Base-by-base conservation (phyloP, 1,139 yeast species). In the Yamadazyma songkhlaensis region DNA sequence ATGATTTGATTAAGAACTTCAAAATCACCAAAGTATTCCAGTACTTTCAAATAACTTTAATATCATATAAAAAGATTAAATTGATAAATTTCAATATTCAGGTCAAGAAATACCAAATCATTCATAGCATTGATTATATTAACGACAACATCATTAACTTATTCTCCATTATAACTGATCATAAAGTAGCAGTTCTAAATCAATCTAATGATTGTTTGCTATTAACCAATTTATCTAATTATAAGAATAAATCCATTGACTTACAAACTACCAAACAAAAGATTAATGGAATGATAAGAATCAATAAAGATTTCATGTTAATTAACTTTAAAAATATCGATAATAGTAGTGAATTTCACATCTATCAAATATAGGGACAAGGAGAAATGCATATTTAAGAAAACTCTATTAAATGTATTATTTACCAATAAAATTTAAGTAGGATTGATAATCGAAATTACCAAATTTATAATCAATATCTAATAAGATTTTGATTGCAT, bases 391-490 rank as follows among this genome's bases (percentile, higher is more conserved):
- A 27, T 27, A n/a, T 17, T 17, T 27, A 27, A 6, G 10, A 27
- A 13, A 13, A 11, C 14, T 11, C 17, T 27, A n/a, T 27, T 27
- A 13, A 27, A 11, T 13, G 10, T 9, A 10, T 29, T 33, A 33
- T 21, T 48, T 48, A 13, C 52, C 64, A 43, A 75, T 69, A 49
- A 72, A 79, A 51, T 69, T 69, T 45, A 62, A 55, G 55, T 80
- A 79, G 33, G 79, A 72, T 35, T 63, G 62, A 48, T 67, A 66
- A 53, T 76, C 70, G 59, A 80, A 79, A 53, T 69, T 69, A 31
- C 80, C 76, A 53, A 80, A 79, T 55, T 77, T 79, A 56, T 77
- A 77, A 54, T 79, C 84, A 48, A 79, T 64, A 52, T 79, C 85
- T 49, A 78, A 73, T 50, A 80, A 77, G 43, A 78, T 69, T 55